phyloP scores from a whole-genome alignment of 345 rosid genomes.

The Streptanthus diversifolius region DNA sequence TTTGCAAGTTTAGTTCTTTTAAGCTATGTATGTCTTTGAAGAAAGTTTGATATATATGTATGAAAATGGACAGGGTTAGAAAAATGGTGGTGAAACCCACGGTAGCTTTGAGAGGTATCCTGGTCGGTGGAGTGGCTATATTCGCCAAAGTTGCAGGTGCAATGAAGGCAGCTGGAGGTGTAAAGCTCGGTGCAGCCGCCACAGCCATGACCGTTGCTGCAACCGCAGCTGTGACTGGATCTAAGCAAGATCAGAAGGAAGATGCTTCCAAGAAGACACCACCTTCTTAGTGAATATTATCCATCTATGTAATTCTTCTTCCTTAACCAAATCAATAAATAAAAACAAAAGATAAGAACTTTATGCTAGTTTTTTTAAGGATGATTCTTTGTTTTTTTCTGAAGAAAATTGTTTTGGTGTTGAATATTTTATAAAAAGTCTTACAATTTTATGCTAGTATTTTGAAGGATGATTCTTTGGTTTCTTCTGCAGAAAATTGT shows the following conservation, averaged over 20 bases:
- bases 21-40: not conserved
- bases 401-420: not conserved
- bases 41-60: not conserved
- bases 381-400: not conserved
- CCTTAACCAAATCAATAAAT: conserved; percentile 17
- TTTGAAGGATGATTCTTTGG: too few species aligned
- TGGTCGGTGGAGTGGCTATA: conserved; percentile 77
- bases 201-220: conserved; percentile 86
- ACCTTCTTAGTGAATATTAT: conserved; percentile 17
- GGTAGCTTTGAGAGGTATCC: conserved; percentile 72
- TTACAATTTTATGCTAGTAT: too few species aligned
- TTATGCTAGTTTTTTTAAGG: not conserved
- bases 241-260: conserved; percentile 56
- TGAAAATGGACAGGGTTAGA: conserved; percentile 8
- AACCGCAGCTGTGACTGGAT: conserved; percentile 56
- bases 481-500: too few species aligned
- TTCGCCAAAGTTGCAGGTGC: conserved; percentile 73
- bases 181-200: conserved; percentile 80
- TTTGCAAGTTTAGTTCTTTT: not conserved
- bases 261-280: conserved; percentile 35
- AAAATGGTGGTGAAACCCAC: conserved; percentile 83
- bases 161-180: conserved; percentile 91
- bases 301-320: conserved; percentile 14
- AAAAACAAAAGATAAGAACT: not conserved
- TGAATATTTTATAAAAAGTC: too few species aligned